Evolutionary conservation across 2,329 filamentous ascomycete genomes (phyloP).

Genomic region (Pyrenochaeta sp.): DNA sequence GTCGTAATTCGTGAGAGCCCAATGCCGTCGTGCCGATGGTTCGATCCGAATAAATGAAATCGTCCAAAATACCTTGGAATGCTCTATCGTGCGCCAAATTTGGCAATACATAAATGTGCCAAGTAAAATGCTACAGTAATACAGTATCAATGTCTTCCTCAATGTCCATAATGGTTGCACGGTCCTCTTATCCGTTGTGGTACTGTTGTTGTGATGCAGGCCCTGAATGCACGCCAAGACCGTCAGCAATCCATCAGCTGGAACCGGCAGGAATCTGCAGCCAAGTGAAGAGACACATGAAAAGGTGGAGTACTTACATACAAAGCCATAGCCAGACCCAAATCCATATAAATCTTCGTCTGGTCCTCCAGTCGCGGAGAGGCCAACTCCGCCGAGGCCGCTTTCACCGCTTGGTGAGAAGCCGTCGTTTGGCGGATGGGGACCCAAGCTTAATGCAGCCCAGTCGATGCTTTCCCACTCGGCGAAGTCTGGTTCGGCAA

Average conservation of each 20-base stretch:
- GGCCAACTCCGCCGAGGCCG: background rate
- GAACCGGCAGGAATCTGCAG: background rate
- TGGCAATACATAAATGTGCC: background rate
- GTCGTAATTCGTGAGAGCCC: background rate
- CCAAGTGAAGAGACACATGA: background rate
- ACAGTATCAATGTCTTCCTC: background rate
- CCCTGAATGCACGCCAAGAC: conserved; percentile 20
- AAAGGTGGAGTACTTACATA: conserved; percentile 5
- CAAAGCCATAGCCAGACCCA: conserved; percentile 27
- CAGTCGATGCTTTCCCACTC: conserved; percentile 46
- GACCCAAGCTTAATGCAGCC: conserved; percentile 26
- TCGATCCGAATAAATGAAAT: background rate
- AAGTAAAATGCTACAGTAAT: too few species aligned
- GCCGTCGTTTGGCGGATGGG: conserved; percentile 3
- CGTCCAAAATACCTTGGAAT: background rate
- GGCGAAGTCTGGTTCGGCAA: conserved; percentile 36
- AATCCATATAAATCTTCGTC: conserved; percentile 24
- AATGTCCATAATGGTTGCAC: background rate
- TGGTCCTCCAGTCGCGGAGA: background rate
- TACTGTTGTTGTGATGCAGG: conserved; percentile 24
- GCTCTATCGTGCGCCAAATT: background rate
- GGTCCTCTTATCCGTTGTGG: conserved; percentile 18
- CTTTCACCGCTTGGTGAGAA: background rate
- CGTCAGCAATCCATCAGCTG: conserved; percentile 27
- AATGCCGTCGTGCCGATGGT: background rate